These are phyloP conservation scores for Gilbertella persicaria DNA, from an alignment of 371 early-diverging fungal genomes.

Conservation along the genomic window DNA sequence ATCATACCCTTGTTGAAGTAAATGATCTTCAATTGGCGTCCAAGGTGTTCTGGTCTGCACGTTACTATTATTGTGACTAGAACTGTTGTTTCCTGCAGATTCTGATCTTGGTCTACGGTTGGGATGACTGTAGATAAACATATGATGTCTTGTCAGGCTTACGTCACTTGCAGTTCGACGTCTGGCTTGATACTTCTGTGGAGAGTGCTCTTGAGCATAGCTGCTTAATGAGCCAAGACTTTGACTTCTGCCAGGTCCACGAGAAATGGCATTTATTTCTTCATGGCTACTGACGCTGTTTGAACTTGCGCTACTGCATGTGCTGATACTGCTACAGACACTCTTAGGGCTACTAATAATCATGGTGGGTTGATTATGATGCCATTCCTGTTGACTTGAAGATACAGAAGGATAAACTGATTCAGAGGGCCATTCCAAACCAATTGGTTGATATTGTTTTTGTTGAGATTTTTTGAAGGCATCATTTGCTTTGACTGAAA, in stretches of 20 bases:
- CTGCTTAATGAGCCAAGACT: conserved; percentile 5
- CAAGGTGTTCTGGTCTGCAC: conserved; percentile 54
- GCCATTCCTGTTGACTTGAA: conserved; percentile 12
- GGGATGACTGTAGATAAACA: conserved; percentile 26
- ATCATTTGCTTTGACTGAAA: conserved; percentile 16
- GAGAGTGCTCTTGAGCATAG: background rate
- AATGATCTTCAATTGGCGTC: conserved; percentile 49
- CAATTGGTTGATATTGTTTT: conserved; percentile 3
- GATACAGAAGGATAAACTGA: conserved; percentile 10
- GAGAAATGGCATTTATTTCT: background rate
- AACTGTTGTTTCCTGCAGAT: conserved; percentile 18
- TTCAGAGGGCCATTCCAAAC: conserved; percentile 14
- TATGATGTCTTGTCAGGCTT: conserved; percentile 22
- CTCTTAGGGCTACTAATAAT: conserved; percentile 22
- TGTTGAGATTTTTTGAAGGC: background rate
- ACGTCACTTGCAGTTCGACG: conserved; percentile 25
- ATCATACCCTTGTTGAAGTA: conserved; percentile 47
- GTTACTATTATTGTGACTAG: conserved; percentile 8
- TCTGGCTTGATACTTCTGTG: conserved; percentile 7
- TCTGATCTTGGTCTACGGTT: conserved; percentile 25
- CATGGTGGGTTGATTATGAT: background rate
- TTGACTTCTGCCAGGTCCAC: conserved; percentile 2
- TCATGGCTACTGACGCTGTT: conserved; percentile 5
- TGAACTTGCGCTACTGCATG: conserved; percentile 21
- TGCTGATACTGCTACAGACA: conserved; percentile 26